Base-by-base conservation (phyloP, 371 early-diverging fungal species). In the Lichtheimia ramosa region DNA sequence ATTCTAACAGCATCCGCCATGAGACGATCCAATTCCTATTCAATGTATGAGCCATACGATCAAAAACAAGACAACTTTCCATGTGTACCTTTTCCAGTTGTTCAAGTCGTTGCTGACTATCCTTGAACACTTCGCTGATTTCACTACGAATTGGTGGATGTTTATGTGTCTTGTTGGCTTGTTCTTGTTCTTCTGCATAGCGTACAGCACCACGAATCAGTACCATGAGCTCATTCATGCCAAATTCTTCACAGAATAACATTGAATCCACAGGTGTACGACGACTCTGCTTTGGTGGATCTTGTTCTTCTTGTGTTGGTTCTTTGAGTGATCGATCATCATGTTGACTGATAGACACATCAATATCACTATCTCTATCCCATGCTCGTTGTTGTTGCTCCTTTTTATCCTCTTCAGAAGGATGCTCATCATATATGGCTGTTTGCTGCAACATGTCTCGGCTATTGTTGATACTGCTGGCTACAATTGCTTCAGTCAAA, bases 151-250 rank as follows among this genome's bases (percentile, higher is more conserved):
- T 58, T 2, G 60, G 53, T 42, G 56, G 50, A 20, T 54, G 59
- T 16, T 10, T 41, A 40, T 42, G 14, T 23, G 41, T 51, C 25
- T 60, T 40, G 12, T 16, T 42, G 12, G 41, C 48, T 16, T 56
- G 43, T 56, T 70, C 65, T n/a, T 51, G 34, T 24, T 59, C 62
- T 23, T 68, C 72, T 40, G 59, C 56, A 48, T 61, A 68, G 3
- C 68, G 56, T 14, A 72, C 73, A 14, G 75, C 72, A 20, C 76
- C 81, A 40, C 81, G 68, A 34, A 81, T 75, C 20, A 81, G 56
- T 1, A 74, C 67, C 81, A 81, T 81, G 12, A 81, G 43, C 43
- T 78, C 81, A 41, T 81, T 74, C 68, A 81, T 70, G 28, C 81
- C 78, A 65, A 81, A 78, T 54, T 81, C 78, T 56, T 78, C 69